Conservation (phyloP, 768 basidiomycete genomes). For the Tremella yokohamensis region DNA sequence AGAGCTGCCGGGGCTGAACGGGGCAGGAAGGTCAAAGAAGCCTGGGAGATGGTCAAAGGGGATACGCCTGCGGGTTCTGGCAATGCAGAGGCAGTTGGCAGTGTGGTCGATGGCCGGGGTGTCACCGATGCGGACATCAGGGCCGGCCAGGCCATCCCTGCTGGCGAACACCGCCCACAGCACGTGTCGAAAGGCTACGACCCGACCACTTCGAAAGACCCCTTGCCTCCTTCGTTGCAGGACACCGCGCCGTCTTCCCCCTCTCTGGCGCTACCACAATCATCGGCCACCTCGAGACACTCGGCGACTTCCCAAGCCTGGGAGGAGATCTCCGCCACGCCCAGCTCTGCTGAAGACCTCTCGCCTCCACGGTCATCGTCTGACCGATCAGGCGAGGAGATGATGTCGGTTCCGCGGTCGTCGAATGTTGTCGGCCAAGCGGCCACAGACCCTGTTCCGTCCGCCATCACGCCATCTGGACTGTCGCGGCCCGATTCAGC, state of each 20-base stretch:
- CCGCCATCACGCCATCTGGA: conserved; percentile 12
- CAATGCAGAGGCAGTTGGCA: no score
- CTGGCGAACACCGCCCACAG: conserved; percentile 11
- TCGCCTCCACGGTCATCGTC: conserved; percentile 26
- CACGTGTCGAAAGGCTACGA: conserved; percentile 26
- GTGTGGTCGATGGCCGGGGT: conserved; percentile 1
- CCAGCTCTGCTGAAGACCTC: conserved; percentile 25
- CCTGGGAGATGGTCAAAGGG: conserved; percentile 48
- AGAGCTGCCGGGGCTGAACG: conserved; percentile 16
- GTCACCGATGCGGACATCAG: conserved; percentile 24
- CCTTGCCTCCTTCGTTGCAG: conserved; percentile 34
- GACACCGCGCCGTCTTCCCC: conserved; percentile 11
- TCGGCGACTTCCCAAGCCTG: conserved; percentile 42
- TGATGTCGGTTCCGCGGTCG: conserved; percentile 2
- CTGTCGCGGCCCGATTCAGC: background rate
- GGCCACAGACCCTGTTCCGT: conserved; percentile 8
- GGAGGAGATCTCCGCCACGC: conserved; percentile 31
- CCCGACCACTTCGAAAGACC: conserved; percentile 40
- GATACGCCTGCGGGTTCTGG: background rate
- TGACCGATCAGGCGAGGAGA: conserved; percentile 4
- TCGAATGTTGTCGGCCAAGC: conserved; percentile 8
- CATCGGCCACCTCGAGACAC: conserved; percentile 33
- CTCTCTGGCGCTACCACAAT: conserved; percentile 10
- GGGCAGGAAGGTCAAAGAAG: conserved; percentile 47
- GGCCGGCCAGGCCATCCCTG: conserved; percentile 16